Percentiles rank a stretch among this genome's conserved stretches.
Conservation (phyloP, 495 filamentous ascomycete species). For the Podospora pseudopauciseta region DNA sequence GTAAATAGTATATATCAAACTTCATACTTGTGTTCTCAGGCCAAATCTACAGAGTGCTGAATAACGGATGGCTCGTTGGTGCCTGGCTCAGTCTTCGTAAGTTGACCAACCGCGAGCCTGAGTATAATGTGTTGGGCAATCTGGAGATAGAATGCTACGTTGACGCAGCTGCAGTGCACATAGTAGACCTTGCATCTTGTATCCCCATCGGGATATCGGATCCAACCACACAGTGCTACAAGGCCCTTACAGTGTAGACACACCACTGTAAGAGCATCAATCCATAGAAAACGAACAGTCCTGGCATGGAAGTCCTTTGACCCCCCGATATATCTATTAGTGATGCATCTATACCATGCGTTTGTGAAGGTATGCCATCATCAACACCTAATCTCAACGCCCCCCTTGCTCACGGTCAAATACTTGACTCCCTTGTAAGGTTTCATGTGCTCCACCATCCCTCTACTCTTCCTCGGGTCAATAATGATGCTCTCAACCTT, state of each 20-base stretch:
- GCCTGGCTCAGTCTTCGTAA: neutral
- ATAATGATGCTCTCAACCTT: conserved; percentile 85
- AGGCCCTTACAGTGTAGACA: neutral
- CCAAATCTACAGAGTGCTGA: neutral
- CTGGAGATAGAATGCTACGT: neutral
- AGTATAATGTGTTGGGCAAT: neutral
- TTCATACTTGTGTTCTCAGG: no score
- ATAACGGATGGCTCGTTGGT: neutral
- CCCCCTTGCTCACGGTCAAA: conserved; percentile 78
- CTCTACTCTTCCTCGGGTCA: conserved; percentile 79
- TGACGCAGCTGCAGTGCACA: neutral
- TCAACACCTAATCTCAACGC: conserved; percentile 75
- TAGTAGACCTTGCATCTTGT: neutral
- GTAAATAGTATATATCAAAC: no score
- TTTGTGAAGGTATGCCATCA: neutral
- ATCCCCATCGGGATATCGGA: neutral
- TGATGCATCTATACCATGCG: neutral
- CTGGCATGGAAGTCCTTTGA: neutral
- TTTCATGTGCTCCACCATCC: conserved; percentile 80
- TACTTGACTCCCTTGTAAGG: conserved; percentile 99
- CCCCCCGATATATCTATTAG: neutral
- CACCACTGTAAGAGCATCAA: neutral
- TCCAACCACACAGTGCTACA: neutral
- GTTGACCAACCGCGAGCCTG: neutral
- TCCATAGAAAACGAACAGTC: neutral